phyloP scores from a whole-genome alignment of 2,329 filamentous ascomycete genomes.

The Aspergillus jensenii region DNA sequence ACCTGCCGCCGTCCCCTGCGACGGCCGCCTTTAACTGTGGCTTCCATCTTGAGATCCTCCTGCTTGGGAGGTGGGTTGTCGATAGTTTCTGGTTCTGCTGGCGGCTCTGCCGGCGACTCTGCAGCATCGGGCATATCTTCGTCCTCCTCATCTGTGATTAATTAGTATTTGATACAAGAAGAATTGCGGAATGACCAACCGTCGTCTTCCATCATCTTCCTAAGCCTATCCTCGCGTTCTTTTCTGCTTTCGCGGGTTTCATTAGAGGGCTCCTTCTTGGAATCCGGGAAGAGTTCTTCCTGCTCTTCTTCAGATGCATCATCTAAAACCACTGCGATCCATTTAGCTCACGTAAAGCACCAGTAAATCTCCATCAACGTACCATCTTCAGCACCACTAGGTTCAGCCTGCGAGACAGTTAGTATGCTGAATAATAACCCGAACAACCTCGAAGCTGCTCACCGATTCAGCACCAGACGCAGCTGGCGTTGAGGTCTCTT shows the following conservation, averaged over 20 bases:
- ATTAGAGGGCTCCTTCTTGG: slow-evolving; percentile 34
- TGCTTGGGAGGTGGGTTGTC: slow-evolving; percentile 43
- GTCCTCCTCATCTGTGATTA: slow-evolving; percentile 36
- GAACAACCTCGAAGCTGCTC: slow-evolving; percentile 24
- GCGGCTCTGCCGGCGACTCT: slow-evolving; percentile 35
- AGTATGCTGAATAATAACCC: background rate
- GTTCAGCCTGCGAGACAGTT: slow-evolving; percentile 29
- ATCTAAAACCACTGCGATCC: slow-evolving; percentile 45
- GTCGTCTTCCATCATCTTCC: slow-evolving; percentile 73
- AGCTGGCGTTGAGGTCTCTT: slow-evolving; percentile 40
- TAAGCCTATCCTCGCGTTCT: slow-evolving; percentile 65
- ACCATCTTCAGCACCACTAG: slow-evolving; percentile 52
- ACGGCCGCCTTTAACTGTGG: slow-evolving; percentile 62
- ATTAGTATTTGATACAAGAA: slow-evolving; percentile 24
- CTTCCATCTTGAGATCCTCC: slow-evolving; percentile 48
- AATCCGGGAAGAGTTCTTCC: slow-evolving; percentile 50
- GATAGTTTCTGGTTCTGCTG: slow-evolving; percentile 37
- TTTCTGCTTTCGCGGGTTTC: slow-evolving; percentile 51
- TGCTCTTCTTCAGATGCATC: slow-evolving; percentile 60
- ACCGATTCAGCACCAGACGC: slow-evolving; percentile 34
- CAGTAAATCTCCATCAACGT: slow-evolving; percentile 13
- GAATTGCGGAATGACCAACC: slow-evolving; percentile 40
- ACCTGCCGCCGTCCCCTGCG: slow-evolving; percentile 75
- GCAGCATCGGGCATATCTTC: slow-evolving; percentile 61
- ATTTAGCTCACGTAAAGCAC: slow-evolving; percentile 29